These are phyloP conservation scores for Kwoniella heveanensis DNA, from an alignment of 768 basidiomycete species.

Conservation along the genomic window DNA sequence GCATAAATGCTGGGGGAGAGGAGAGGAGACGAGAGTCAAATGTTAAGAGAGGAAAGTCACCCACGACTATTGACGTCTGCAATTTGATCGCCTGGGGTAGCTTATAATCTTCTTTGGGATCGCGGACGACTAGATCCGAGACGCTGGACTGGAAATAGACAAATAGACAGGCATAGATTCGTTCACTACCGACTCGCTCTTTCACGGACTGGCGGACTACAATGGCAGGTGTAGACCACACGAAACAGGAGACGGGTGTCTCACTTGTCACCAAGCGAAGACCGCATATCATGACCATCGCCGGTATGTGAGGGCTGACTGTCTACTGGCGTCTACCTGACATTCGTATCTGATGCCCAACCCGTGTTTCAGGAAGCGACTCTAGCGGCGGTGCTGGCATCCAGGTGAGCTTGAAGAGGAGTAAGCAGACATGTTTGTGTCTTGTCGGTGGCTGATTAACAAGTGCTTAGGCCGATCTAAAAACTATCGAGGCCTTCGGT, in stretches of 20 bases:
- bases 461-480: slow-evolving; percentile 73
- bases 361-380: slow-evolving; percentile 62
- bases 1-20: neutral
- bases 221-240: neutral
- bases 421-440: too few species aligned
- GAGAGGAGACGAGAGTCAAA: too few species aligned
- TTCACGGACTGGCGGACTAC: too few species aligned
- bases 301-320: slow-evolving; percentile 24
- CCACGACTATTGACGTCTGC: too few species aligned
- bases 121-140: too few species aligned
- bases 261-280: slow-evolving; percentile 7
- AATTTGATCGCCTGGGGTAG: too few species aligned
- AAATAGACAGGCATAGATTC: neutral
- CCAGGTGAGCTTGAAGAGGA: slow-evolving; percentile 67
- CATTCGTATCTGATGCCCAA: neutral
- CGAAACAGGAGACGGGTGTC: neutral
- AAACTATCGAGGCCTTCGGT: slow-evolving; percentile 74
- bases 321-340: neutral
- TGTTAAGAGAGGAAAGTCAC: too few species aligned
- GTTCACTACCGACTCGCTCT: too few species aligned
- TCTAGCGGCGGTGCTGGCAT: slow-evolving; percentile 86
- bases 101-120: too few species aligned
- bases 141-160: too few species aligned
- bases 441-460: too few species aligned
- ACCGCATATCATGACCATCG: slow-evolving; percentile 53